Conservation (phyloP, 768 basidiomycete species). For the Russula sp. region DNA sequence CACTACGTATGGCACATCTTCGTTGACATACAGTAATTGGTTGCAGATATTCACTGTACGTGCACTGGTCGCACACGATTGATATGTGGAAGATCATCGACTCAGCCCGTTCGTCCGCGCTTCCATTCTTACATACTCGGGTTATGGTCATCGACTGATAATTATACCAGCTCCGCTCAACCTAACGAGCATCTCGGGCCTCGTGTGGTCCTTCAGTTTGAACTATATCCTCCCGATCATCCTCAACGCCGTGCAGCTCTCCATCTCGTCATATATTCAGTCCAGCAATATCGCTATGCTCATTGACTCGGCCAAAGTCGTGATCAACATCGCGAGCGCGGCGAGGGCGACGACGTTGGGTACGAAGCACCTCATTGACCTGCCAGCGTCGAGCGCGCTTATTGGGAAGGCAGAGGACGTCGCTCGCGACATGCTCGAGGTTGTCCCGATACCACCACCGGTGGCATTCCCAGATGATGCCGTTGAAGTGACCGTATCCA, state of each 20-base stretch:
- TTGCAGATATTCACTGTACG: constrained; percentile 12
- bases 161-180: background rate
- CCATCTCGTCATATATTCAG: background rate
- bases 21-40: background rate
- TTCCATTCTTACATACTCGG: background rate
- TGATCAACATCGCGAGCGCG: constrained; percentile 16
- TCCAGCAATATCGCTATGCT: background rate
- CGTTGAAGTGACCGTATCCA: too few relatives aligned
- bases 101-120: background rate
- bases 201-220: constrained; percentile 1
- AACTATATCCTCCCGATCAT: constrained; percentile 12
- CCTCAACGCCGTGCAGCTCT: constrained; percentile 11
- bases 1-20: too few relatives aligned
- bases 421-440: background rate
- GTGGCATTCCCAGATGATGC: too few relatives aligned
- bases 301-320: constrained; percentile 16
- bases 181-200: background rate
- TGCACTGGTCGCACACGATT: constrained; percentile 11
- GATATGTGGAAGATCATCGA: background rate
- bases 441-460: background rate
- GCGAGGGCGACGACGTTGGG: constrained; percentile 7
- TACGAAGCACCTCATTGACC: background rate
- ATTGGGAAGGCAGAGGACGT: background rate
- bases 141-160: background rate
- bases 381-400: background rate